Evolutionary conservation across 2,329 filamentous ascomycete species (phyloP), one percentile per base, ranked within the genome.

Genomic region (Colletotrichum cuscutae): DNA sequence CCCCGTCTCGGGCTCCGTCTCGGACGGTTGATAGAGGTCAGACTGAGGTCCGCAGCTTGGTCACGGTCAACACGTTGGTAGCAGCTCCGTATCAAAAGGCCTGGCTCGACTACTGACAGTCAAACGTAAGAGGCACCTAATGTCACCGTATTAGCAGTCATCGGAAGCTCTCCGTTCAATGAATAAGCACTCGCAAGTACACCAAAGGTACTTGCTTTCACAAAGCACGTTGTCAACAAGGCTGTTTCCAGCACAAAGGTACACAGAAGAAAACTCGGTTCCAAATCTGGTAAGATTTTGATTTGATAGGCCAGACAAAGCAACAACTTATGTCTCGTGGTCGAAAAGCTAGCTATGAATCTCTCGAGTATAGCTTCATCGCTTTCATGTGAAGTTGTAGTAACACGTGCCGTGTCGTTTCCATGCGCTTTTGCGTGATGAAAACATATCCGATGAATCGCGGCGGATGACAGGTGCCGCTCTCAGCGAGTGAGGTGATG

Each of bases 281-380:
- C 32, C 15, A 37, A 58, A 62, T 63, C 53, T 28, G 42, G 24
- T 59, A 19, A 28, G 35, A 37, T 59, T 24, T 64, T 53, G 30
- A 54, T 28, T 49, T 69, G 42, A 69, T 69, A 64, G 59, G 65
- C n/a, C 69, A 32, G 53, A 49, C 22, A 72, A 49, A 64, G 60
- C 58, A 72, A 63, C 65, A 72, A 65, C 65, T 59, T 69, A 26
- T 22, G 42, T 65, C 30, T 63, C 70, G 49, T 32, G 64, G 65
- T 75, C 60, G 52, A 54, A 72, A 75, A 68, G 74, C 74, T 74
- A 68, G 74, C 72, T 72, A 75, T 74, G 42, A 71, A 49, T 69
- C 68, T 75, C 74, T 75, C 74, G 68, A 74, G 22, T 68, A 66
- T 75, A 75, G 72, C 74, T 67, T 75, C 68, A 72, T 74, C 57